A percentile compares a stretch with the other conserved stretches of the same genome.
Evolutionary conservation across 1,139 yeast genomes (phyloP).

Genomic region (Zygoascus meyerae): DNA sequence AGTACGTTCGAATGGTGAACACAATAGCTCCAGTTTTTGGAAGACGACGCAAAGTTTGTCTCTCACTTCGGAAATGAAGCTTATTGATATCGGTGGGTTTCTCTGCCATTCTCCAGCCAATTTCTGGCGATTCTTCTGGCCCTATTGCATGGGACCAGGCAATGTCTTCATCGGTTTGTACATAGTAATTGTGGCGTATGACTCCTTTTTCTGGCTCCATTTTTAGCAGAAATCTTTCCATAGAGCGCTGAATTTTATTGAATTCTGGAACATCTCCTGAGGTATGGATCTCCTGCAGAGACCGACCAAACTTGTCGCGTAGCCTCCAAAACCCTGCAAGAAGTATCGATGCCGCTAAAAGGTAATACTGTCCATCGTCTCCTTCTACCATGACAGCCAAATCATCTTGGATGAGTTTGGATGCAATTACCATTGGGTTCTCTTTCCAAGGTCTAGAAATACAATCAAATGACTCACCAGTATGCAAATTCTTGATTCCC

Average conservation of each 20-base stretch:
- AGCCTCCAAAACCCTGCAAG: conserved; percentile 48
- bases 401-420: conserved; percentile 61
- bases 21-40: conserved; percentile 57
- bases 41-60: conserved; percentile 61
- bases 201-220: conserved; percentile 52
- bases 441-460: conserved; percentile 34
- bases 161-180: conserved; percentile 56
- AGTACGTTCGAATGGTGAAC: conserved; percentile 63
- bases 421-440: conserved; percentile 56
- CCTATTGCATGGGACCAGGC: conserved; percentile 55
- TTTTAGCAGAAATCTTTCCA: conserved; percentile 59
- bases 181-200: conserved; percentile 58
- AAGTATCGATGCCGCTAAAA: conserved; percentile 71
- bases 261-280: conserved; percentile 50
- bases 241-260: conserved; percentile 52
- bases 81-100: conserved; percentile 35
- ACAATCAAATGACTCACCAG: conserved; percentile 46
- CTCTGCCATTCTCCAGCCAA: conserved; percentile 17
- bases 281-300: conserved; percentile 54
- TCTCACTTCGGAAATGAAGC: conserved; percentile 55
- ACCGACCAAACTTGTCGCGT: conserved; percentile 42
- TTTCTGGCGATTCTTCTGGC: conserved; percentile 39
- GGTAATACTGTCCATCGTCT: conserved; percentile 53
- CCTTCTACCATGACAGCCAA: conserved; percentile 48
- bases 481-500: conserved; percentile 49